Evolutionary conservation across 805 yeast genomes (phyloP).

Genomic region (Cyberlindnera xylosilytica): DNA sequence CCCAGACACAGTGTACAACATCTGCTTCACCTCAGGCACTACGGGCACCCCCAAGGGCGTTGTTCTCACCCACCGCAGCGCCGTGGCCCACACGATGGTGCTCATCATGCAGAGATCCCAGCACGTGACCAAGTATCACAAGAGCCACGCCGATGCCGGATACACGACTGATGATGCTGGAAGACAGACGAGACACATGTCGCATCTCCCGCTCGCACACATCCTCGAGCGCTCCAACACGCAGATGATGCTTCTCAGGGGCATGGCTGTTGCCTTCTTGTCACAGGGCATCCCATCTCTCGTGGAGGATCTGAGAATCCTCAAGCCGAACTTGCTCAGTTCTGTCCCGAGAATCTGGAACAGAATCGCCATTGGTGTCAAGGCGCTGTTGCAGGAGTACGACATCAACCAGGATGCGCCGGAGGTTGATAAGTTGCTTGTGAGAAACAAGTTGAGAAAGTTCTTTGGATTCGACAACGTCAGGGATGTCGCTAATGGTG

Average conservation of each 20-base stretch:
- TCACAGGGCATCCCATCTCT: constrained; percentile 40
- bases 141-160: constrained; percentile 3
- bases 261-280: constrained; percentile 38
- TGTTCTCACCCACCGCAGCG: constrained; percentile 40
- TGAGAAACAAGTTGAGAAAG: constrained; percentile 22
- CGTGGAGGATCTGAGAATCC: constrained; percentile 44
- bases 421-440: constrained; percentile 34
- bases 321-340: constrained; percentile 43
- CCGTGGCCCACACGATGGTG: constrained; percentile 35
- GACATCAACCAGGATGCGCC: constrained; percentile 1
- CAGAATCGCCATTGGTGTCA: constrained; percentile 45
- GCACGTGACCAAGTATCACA: constrained; percentile 4
- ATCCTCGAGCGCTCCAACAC: constrained; percentile 37
- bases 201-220: constrained; percentile 56
- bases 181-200: constrained; percentile 31
- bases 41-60: constrained; percentile 66
- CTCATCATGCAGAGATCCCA: constrained; percentile 2
- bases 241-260: constrained; percentile 32
- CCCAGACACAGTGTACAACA: constrained; percentile 41
- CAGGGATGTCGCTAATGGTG: constrained; percentile 37
- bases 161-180: constrained; percentile 14
- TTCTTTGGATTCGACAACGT: constrained; percentile 39
- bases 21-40: constrained; percentile 62
- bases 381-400: constrained; percentile 26
- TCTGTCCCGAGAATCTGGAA: constrained; percentile 56